Evolutionary conservation across 2,329 filamentous ascomycete genomes (phyloP), one percentile per base, ranked within the genome.

Genomic region (Venturiaceae sp.): DNA sequence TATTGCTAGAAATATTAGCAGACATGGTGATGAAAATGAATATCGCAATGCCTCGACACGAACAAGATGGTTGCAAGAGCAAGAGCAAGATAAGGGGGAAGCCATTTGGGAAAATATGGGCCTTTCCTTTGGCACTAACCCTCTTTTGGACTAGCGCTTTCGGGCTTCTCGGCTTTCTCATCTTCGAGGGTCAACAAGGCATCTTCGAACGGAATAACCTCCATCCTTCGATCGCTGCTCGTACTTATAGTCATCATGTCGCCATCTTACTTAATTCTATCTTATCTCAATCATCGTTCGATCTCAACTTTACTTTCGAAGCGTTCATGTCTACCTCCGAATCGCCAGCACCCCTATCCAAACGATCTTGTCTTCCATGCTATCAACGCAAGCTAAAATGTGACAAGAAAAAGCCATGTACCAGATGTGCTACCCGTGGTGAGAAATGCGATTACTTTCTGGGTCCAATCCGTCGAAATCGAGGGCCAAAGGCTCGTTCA

Each of bases 341-440:
- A 39, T 14, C 37, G 21, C 37, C 37, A 5, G 14, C 5, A 6
- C 37, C 37, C 16, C 37, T n/a, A 7, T 39, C 37, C 37, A 39
- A 39, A 14, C 52, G 52, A 36, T 54, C 52, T 3, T 54, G 52
- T 32, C 19, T 54, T 23, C 4, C 23, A 19, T 54, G 52, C 16
- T 54, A 54, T 34, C 52, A 54, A 34, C 52, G 52, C 14, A 54
- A 54, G 52, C 52, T 54, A 14, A 54, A 54, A 54, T 54, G 52
- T 21, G 52, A 54, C 33, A 30, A 34, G 19, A 14, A 54, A 36
- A 6, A 7, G 19, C 52, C 52, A 54, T 54, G 52, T n/a, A 23
- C 19, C n/a, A 21, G 52, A 6, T 54, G 52, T 21, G 32, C 52
- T 33, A 36, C 26, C 28, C 7, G 52, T 14, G 33, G 33, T 21